Evolutionary conservation across 495 filamentous ascomycete species (phyloP).

Genomic region (Podospora conica): DNA sequence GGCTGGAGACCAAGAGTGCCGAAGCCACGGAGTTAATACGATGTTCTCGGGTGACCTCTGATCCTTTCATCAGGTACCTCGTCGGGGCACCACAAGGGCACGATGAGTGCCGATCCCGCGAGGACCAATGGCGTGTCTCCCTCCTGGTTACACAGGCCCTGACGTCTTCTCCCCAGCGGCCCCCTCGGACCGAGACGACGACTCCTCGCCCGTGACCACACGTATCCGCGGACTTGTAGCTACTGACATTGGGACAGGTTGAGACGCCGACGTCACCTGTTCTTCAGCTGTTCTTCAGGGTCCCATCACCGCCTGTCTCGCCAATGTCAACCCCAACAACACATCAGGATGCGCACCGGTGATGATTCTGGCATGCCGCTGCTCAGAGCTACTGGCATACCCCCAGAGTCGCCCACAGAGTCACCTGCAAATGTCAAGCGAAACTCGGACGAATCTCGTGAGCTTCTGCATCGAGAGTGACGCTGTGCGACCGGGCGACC

Average conservation of each 20-base stretch:
- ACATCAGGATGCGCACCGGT: background rate
- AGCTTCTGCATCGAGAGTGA: background rate
- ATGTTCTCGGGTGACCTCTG: background rate
- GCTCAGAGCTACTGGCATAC: background rate
- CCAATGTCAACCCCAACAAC: background rate
- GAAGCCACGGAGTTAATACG: background rate
- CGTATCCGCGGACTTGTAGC: background rate
- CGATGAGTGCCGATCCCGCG: background rate
- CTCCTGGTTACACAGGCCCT: background rate
- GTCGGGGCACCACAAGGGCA: background rate
- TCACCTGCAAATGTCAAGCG: background rate
- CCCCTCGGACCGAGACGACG: background rate
- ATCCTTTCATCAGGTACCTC: background rate
- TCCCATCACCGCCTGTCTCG: background rate
- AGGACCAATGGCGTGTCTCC: background rate
- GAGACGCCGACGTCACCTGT: background rate
- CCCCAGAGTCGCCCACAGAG: background rate
- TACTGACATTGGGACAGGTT: background rate
- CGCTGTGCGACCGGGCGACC: background rate
- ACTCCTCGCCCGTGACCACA: too few species aligned
- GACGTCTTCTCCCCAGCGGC: background rate
- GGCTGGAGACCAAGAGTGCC: background rate
- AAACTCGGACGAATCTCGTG: background rate
- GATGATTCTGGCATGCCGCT: background rate
- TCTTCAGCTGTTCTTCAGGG: background rate